Base-by-base conservation (phyloP, 495 filamentous ascomycete genomes). In the Endocarpon pusillum region DNA sequence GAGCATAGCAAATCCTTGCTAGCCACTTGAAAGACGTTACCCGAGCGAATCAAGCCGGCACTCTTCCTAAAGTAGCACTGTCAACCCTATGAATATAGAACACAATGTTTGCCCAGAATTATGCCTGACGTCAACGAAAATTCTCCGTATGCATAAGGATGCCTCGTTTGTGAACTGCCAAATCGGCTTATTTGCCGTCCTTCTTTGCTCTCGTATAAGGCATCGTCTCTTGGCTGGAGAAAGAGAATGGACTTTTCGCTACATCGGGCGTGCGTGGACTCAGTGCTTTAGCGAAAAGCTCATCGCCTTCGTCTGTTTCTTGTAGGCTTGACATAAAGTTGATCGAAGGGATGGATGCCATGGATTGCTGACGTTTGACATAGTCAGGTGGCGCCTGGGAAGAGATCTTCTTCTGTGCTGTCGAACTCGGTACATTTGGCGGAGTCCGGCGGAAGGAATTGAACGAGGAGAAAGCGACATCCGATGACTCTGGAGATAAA, bases 231-330 rank as follows among this genome's bases (percentile, higher is more conserved):
- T 8, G 14, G 23, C 44, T 42, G n/a, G 53, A 51, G 40, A 70
- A 69, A 8, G 62, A 67, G 44, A 83, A 83, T 5, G 78, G 79
- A 43, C 78, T 86, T 33, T 70, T 73, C 26, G 63, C 67, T 46
- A 84, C 78, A 45, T 85, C 81, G 0, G 82, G 81, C 38, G 76
- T 78, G 21, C 79, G 67, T 5, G 81, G 81, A 41, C 75, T 80
- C 62, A 91, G 67, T 12, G 79, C 76, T 34, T 85, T 66, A 14
- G 81, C 80, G 46, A 87, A 91, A 18, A 86, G 59, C 9, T 75
- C 81, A 27, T 84, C 80, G 44, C 81, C 71, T 3, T 58, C 64
- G 7, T 73, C 69, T 6, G 57, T 51, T 34, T 42, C 54, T 16
- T 35, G 33, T 6, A 44, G 49, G 28, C 43, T 35, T 19, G 51